Evolutionary conservation across 208 protist genomes (phyloP).

Genomic region (Trichomonas gallinae): DNA sequence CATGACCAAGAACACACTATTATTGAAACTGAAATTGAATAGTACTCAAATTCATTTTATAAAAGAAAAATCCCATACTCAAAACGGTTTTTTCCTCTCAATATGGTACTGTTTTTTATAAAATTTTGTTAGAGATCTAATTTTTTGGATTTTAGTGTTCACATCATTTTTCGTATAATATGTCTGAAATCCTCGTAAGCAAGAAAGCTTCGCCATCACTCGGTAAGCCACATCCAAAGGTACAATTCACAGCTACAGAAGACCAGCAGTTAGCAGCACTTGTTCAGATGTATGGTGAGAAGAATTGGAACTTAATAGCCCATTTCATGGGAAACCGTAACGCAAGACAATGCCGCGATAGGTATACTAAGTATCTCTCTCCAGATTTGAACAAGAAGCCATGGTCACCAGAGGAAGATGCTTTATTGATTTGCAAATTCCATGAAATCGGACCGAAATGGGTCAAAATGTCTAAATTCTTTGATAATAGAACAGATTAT

Average conservation of each 20-base stretch:
- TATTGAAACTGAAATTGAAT: not conserved
- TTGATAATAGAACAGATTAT: not conserved
- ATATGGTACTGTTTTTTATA: not conserved
- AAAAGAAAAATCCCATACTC: not conserved
- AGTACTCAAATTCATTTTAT: not conserved
- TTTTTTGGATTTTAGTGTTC: not conserved
- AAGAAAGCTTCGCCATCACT: not conserved
- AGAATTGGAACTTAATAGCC: not conserved
- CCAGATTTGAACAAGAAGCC: not conserved
- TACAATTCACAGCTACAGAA: not conserved
- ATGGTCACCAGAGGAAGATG: not conserved
- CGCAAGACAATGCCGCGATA: not conserved
- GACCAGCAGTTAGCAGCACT: not conserved
- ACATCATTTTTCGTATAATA: not conserved
- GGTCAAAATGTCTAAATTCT: not conserved
- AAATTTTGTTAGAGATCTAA: not conserved
- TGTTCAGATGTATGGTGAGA: not conserved
- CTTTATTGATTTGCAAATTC: not conserved
- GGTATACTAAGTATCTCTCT: not conserved
- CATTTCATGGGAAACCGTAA: not conserved
- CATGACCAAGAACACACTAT: not conserved
- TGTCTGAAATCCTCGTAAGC: not conserved
- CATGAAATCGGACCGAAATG: not conserved
- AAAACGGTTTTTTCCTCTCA: not conserved
- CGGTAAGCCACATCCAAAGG: not conserved